Percentiles rank a stretch among this genome's conserved stretches.
Conservation (phyloP, 495 filamentous ascomycete species). For the Penicillium daleae region DNA sequence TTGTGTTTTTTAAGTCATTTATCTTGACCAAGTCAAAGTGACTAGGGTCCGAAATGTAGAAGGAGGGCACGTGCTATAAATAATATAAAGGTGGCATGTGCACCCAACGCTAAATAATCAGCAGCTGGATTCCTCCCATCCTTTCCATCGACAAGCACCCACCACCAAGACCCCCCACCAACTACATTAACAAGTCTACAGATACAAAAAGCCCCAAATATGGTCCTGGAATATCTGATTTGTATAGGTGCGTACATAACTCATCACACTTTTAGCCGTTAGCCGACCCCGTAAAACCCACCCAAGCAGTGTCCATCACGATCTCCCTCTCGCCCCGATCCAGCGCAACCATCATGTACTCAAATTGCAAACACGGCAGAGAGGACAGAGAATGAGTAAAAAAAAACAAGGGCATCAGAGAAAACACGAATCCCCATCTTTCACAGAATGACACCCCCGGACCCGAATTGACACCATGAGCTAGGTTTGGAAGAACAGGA, state of each 20-base stretch:
- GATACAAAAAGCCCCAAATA: not conserved
- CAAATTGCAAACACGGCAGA: conserved; percentile 26
- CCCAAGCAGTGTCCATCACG: conserved; percentile 25
- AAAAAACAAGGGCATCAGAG: conserved; percentile 11
- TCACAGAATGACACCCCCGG: conserved; percentile 29
- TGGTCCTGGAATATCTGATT: conserved; percentile 28
- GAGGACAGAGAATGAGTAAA: conserved; percentile 21
- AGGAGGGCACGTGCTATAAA: conserved; percentile 2
- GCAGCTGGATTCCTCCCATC: no score
- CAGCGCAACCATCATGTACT: conserved; percentile 24
- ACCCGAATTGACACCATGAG: conserved; percentile 34
- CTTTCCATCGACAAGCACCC: no score
- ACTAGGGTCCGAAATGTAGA: not conserved
- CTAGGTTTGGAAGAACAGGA: conserved; percentile 21
- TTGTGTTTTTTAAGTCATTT: not conserved
- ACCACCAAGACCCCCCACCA: not conserved
- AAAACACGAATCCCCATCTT: conserved; percentile 23
- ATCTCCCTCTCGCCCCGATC: conserved; percentile 32
- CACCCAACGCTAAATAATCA: no score
- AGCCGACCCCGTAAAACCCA: conserved; percentile 26
- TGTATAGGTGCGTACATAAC: conserved; percentile 36
- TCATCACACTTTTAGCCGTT: conserved; percentile 35
- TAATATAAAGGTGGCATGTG: no score
- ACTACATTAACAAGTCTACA: not conserved
- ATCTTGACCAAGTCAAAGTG: not conserved